Evolutionary conservation across 805 yeast species (phyloP).

Genomic region (Ogataea philodendri): DNA sequence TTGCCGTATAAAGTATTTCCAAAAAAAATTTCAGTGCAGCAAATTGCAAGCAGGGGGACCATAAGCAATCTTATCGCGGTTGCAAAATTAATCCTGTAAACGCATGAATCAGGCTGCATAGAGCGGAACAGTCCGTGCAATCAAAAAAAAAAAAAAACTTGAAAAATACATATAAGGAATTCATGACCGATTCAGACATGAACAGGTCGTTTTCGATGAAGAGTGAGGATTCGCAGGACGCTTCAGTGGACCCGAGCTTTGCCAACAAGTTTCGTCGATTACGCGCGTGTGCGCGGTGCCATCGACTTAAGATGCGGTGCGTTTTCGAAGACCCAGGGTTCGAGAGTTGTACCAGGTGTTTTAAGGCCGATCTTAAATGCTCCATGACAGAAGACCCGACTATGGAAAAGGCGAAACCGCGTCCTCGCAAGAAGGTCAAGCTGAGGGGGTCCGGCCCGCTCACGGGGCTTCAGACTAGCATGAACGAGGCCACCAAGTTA

Average conservation of each 20-base stretch:
- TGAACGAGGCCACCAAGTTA: constrained; percentile 26
- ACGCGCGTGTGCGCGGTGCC: constrained; percentile 57
- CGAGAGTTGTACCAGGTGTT: constrained; percentile 46
- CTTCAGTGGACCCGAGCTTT: constrained; percentile 29
- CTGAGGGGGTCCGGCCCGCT: constrained; percentile 28
- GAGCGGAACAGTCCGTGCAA: constrained; percentile 9
- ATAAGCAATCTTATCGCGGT: constrained; percentile 5
- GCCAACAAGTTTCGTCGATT: constrained; percentile 45
- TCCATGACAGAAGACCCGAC: constrained; percentile 55
- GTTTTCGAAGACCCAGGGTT: constrained; percentile 46
- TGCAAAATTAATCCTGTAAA: too few species aligned
- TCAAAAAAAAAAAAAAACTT: constrained; percentile 2
- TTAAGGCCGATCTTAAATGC: constrained; percentile 42
- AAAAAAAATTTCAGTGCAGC: background rate
- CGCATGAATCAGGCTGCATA: background rate
- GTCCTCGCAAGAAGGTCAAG: constrained; percentile 35
- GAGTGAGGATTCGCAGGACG: constrained; percentile 1
- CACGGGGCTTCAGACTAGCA: constrained; percentile 27
- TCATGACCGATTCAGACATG: constrained; percentile 1
- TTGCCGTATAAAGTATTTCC: constrained; percentile 1
- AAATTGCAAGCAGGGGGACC: constrained; percentile 1
- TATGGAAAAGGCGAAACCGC: constrained; percentile 36
- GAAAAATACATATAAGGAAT: constrained; percentile 1
- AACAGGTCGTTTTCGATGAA: constrained; percentile 3
- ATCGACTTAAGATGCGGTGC: constrained; percentile 52